Conservation (phyloP, 305 asterid genomes). For the Plantago rigida region DNA sequence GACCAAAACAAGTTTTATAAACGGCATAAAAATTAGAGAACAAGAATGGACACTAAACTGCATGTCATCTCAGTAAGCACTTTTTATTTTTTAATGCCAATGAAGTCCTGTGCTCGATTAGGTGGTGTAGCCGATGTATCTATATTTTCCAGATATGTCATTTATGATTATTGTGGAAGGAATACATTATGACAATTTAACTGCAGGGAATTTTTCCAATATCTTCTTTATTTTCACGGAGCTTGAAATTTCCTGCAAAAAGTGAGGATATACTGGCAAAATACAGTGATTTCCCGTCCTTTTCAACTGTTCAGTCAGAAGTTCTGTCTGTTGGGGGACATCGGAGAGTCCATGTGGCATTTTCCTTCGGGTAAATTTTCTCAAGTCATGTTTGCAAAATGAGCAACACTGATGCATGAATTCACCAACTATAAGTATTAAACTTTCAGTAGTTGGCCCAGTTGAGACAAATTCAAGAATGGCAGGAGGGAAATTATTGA, state of each 20-base stretch:
- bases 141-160: conserved; percentile 2
- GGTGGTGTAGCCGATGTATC: not conserved
- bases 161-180: conserved; percentile 16
- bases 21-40: no score
- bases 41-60: no score
- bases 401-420: not conserved
- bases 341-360: conserved; percentile 65
- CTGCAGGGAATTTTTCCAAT: conserved; percentile 83
- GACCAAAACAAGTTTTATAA: no score
- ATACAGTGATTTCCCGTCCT: conserved; percentile 46
- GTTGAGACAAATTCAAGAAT: not conserved
- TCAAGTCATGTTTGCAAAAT: conserved; percentile 11
- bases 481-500: not conserved
- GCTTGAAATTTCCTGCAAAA: conserved; percentile 64
- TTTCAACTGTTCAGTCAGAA: conserved; percentile 37
- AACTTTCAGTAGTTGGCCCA: not conserved
- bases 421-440: not conserved
- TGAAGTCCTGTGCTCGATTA: not conserved
- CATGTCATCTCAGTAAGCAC: no score
- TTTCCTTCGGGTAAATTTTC: conserved; percentile 64
- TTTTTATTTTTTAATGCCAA: not conserved
- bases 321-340: conserved; percentile 36
- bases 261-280: conserved; percentile 44
- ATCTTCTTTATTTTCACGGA: conserved; percentile 55
- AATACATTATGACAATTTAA: conserved; percentile 4